phyloP scores from a whole-genome alignment of 129 eudicot species.

The Kitagawia praeruptora region DNA sequence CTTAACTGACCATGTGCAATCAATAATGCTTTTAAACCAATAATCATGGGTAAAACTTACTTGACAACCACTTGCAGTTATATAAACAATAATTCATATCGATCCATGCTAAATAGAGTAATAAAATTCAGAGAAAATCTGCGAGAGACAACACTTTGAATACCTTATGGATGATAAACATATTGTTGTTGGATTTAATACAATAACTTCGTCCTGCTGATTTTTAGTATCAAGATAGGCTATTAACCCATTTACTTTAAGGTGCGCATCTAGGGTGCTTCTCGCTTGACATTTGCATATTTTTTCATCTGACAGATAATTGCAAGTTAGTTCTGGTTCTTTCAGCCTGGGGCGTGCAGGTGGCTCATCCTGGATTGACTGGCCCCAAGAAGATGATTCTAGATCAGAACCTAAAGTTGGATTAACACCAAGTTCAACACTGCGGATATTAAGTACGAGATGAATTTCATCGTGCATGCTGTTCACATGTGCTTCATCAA shows the following conservation, averaged over 20 bases:
- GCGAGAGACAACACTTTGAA: slow-evolving; percentile 10
- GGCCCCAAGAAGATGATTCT: slow-evolving; percentile 19
- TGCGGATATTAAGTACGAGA: slow-evolving; percentile 38
- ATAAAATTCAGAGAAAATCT: background rate
- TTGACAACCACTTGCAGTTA: slow-evolving; percentile 2
- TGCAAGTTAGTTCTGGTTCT: slow-evolving; percentile 25
- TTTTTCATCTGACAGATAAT: slow-evolving; percentile 22
- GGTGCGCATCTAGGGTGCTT: slow-evolving; percentile 27
- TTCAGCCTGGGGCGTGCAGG: slow-evolving; percentile 23
- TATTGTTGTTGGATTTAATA: slow-evolving; percentile 37
- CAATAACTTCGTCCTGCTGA: slow-evolving; percentile 33
- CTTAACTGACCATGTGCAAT: background rate
- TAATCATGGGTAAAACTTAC: slow-evolving; percentile 13
- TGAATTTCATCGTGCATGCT: slow-evolving; percentile 19
- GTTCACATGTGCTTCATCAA: slow-evolving; percentile 10
- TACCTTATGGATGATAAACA: slow-evolving; percentile 56
- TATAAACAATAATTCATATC: slow-evolving; percentile 6
- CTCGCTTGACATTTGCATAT: slow-evolving; percentile 37
- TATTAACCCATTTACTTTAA: slow-evolving; percentile 53
- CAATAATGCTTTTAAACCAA: background rate
- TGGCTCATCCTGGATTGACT: slow-evolving; percentile 21
- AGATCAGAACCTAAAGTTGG: slow-evolving; percentile 41
- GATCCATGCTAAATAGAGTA: slow-evolving; percentile 6
- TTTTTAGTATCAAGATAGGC: slow-evolving; percentile 45
- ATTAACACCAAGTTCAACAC: slow-evolving; percentile 50